Base-by-base conservation (phyloP, 2,329 filamentous ascomycete genomes). In the Cordyceps javanica region DNA sequence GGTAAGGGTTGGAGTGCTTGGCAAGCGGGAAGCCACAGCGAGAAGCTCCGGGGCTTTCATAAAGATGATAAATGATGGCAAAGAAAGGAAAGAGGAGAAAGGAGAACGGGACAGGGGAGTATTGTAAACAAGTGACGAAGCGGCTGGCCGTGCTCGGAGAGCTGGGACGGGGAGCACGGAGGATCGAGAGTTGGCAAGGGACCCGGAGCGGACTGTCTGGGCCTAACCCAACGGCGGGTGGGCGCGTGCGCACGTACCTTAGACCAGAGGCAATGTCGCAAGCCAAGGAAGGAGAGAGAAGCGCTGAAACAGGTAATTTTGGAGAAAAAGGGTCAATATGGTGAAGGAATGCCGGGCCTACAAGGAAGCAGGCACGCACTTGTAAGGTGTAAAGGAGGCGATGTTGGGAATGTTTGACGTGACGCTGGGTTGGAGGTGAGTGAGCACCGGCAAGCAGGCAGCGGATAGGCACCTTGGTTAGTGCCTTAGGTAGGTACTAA, bases 181-280 rank as follows among this genome's bases (percentile, higher is more conserved):
- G 34, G 39, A 8, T 42, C 10, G 39, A 1, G 23, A 7, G 32
- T 14, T 30, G 30, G 52, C 52, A 46, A 28, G 41, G 42, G 53
- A 56, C 36, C 44, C 48, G 53, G 25, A 41, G 49, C 44, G 41
- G 44, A 23, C 19, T 32, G 44, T 48, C 44, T 41, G 44, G 42
- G 23, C 21, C 19, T 46, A 23, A 38, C 30, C n/a, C n/a, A n/a
- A n/a, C n/a, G n/a, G n/a, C n/a, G n/a, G 42, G 23, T 23, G 42
- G 30, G 53, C 34, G 53, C 34, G 44, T 49, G 53, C 53, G 53
- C 53, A 56, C 53, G 53, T 56, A 56, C 53, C 53, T 55, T 48
- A 30, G 28, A 39, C 11, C 23, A 30, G 23, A 3, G 23, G 52
- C 23, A n/a, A 30, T 34, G 13, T 23, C 9, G 38, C 19, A 28